These are phyloP conservation scores for Lactifluus pinguis DNA, from an alignment of 768 basidiomycete genomes.

Conservation along the genomic window DNA sequence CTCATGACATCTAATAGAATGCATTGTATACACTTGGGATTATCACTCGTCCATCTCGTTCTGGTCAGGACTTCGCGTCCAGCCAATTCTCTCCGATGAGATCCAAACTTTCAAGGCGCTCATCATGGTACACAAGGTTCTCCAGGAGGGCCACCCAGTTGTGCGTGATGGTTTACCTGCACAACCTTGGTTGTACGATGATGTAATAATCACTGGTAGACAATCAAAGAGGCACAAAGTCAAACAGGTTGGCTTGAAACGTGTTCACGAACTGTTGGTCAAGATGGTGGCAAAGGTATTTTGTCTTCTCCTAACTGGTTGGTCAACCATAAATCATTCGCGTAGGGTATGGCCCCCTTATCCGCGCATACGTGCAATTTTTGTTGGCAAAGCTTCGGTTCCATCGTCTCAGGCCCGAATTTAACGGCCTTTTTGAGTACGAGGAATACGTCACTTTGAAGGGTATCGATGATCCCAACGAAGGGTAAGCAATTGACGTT, in stretches of 20 bases:
- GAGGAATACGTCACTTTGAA: slow-evolving; percentile 97
- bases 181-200: slow-evolving; percentile 1
- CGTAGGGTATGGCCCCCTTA: slow-evolving; percentile 84
- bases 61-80: slow-evolving; percentile 94
- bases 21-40: slow-evolving; percentile 99
- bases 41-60: slow-evolving; percentile 97
- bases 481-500: slow-evolving; percentile 58
- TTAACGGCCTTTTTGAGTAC: slow-evolving; percentile 98
- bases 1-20: slow-evolving; percentile 47
- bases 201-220: slow-evolving; percentile 39
- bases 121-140: slow-evolving; percentile 93
- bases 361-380: slow-evolving; percentile 93
- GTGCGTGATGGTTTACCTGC: slow-evolving; percentile 39
- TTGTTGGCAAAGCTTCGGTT: slow-evolving; percentile 92
- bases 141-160: slow-evolving; percentile 95
- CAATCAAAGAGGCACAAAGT: slow-evolving; percentile 91
- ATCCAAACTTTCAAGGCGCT: slow-evolving; percentile 97
- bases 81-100: slow-evolving; percentile 95
- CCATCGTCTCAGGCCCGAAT: slow-evolving; percentile 91
- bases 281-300: slow-evolving; percentile 69
- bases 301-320: not conserved
- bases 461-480: slow-evolving; percentile 97
- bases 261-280: slow-evolving; percentile 80
- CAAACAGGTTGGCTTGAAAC: slow-evolving; percentile 99
- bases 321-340: not conserved